Conservation (phyloP, 2,329 filamentous ascomycete species). For the Sclerotinia nivalis region DNA sequence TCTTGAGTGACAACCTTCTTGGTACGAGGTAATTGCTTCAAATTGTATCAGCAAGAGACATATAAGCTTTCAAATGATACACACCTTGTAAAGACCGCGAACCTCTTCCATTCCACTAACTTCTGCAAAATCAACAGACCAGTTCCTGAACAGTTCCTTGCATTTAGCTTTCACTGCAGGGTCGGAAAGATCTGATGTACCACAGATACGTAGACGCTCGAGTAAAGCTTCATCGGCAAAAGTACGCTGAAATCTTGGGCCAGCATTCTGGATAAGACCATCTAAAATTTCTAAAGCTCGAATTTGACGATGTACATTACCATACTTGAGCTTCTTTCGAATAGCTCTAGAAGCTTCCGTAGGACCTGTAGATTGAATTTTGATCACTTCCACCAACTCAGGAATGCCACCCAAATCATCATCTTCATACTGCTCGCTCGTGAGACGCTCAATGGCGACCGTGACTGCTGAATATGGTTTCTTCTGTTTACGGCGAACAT, state of each 20-base stretch:
- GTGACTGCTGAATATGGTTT: constrained; percentile 94
- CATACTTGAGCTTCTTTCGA: constrained; percentile 98
- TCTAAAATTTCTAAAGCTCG: constrained; percentile 87
- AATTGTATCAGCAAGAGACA: constrained; percentile 23
- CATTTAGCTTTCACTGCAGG: constrained; percentile 85
- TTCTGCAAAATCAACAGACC: constrained; percentile 79
- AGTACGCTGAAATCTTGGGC: constrained; percentile 77
- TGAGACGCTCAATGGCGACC: constrained; percentile 87
- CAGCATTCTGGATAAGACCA: constrained; percentile 91
- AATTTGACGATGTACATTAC: constrained; percentile 88
- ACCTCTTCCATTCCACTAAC: constrained; percentile 79
- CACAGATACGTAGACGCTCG: constrained; percentile 85
- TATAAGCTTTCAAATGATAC: not conserved
- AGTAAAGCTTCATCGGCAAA: constrained; percentile 91
- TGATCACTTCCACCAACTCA: constrained; percentile 91
- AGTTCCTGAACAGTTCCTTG: constrained; percentile 80
- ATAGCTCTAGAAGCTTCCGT: constrained; percentile 88
- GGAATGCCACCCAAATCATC: constrained; percentile 91
- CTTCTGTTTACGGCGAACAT: constrained; percentile 50
- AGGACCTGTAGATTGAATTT: constrained; percentile 82
- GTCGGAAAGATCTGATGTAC: constrained; percentile 82
- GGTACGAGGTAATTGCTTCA: constrained; percentile 60
- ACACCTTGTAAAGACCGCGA: constrained; percentile 70
- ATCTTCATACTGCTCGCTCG: constrained; percentile 84
- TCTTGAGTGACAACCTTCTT: constrained; percentile 76